These are phyloP conservation scores for Capronia coronata DNA, from an alignment of 2,329 filamentous ascomycete species.

Conservation along the genomic window DNA sequence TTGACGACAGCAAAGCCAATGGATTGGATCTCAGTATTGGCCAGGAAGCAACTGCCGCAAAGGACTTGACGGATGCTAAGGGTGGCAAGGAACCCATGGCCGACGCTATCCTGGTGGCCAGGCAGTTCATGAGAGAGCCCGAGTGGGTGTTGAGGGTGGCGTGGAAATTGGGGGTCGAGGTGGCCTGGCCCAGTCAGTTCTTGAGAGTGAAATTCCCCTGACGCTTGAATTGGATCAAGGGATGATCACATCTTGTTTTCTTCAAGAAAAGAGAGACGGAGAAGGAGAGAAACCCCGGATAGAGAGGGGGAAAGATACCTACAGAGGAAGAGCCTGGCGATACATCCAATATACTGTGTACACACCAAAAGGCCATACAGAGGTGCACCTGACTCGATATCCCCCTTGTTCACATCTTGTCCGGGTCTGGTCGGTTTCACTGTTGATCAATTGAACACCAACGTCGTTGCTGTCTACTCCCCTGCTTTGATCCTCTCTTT, in stretches of 20 bases:
- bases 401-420: no score
- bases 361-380: no score
- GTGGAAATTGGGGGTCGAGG: constrained; percentile 43
- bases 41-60: constrained; percentile 24
- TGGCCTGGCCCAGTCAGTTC: constrained; percentile 47
- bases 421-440: no score
- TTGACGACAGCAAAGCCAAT: constrained; percentile 30
- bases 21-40: constrained; percentile 17
- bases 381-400: no score
- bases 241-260: no score
- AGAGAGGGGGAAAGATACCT: no score
- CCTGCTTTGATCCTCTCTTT: no score
- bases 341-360: no score
- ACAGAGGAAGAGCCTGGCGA: no score
- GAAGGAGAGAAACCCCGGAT: no score
- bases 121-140: constrained; percentile 51
- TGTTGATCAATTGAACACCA: no score
- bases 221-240: constrained; percentile 5
- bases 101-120: constrained; percentile 47
- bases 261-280: not conserved
- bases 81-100: constrained; percentile 29
- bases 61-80: constrained; percentile 23
- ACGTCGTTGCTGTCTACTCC: no score
- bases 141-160: constrained; percentile 51
- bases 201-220: constrained; percentile 29